phyloP scores from a whole-genome alignment of 1,139 yeast species.

The Kodamaea ohmeri region DNA sequence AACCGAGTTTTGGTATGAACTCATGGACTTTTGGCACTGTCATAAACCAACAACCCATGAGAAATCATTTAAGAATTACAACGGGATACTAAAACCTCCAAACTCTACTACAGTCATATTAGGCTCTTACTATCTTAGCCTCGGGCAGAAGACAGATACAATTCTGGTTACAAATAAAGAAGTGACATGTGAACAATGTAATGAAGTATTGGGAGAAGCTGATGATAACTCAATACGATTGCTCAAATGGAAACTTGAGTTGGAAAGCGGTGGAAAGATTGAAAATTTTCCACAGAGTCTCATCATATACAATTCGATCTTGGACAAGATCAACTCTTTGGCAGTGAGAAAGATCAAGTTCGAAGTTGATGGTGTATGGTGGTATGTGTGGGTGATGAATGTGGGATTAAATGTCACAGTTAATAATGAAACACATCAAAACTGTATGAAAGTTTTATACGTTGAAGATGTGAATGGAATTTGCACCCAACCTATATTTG shows the following conservation, averaged over 20 bases:
- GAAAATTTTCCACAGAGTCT: slow-evolving; percentile 33
- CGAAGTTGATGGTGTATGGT: slow-evolving; percentile 11
- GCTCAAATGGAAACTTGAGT: slow-evolving; percentile 58
- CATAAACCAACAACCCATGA: slow-evolving; percentile 62
- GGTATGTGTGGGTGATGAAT: slow-evolving; percentile 23
- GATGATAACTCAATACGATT: slow-evolving; percentile 32
- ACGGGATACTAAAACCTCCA: slow-evolving; percentile 46
- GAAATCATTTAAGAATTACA: slow-evolving; percentile 27
- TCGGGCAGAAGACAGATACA: slow-evolving; percentile 26
- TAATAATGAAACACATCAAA: slow-evolving; percentile 9
- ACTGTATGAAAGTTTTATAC: slow-evolving; percentile 21
- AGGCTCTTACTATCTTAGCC: slow-evolving; percentile 57
- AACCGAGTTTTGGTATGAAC: slow-evolving; percentile 88
- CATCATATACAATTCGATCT: slow-evolving; percentile 36
- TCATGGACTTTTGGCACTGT: slow-evolving; percentile 98
- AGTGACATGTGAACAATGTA: slow-evolving; percentile 22
- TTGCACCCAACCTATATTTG: slow-evolving; percentile 8
- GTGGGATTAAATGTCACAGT: slow-evolving; percentile 20
- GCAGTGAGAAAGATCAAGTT: slow-evolving; percentile 49
- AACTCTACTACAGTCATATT: slow-evolving; percentile 41
- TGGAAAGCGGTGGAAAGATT: slow-evolving; percentile 22
- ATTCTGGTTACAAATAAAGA: slow-evolving; percentile 22
- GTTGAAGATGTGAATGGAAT: slow-evolving; percentile 7
- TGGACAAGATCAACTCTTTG: slow-evolving; percentile 46
- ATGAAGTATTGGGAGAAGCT: slow-evolving; percentile 31